Base-by-base conservation (phyloP, 306 rosid species). In the Cucurbita moschata region DNA sequence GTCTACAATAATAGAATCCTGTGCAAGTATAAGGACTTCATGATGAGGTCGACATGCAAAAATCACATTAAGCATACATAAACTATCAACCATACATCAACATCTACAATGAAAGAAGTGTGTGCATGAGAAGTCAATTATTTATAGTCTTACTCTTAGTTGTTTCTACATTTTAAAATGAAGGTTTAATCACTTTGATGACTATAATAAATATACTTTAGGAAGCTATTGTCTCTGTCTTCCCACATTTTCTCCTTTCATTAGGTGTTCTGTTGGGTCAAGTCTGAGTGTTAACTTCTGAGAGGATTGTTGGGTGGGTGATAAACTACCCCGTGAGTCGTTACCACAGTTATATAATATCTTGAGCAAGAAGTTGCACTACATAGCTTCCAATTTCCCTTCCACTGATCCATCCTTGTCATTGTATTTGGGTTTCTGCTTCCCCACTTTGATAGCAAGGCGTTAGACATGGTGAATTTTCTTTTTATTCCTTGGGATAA, bases 1-100 rank as follows among this genome's bases (percentile, higher is more conserved):
- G 64, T 82, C 79, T 70, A 71, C 73, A 53, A 76, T 15, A 13
- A 76, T 38, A 75, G 78, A 81, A 85, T 81, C 82, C 84, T 82
- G 81, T 75, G 67, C 72, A 78, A 67, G 75, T 75, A 87, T 15
- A 65, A 21, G 54, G 56, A 11, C 47, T 5, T 21, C 16, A 47
- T 51, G 40, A 47, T 39, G 70, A 42, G 49, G 53, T 35, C 57
- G 49, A 47, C 14, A n/a, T 43, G 11, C 53, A 6, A 47, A 46
- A 63, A 62, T 43, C 37, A 21, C 10, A 67, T 44, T 5, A 40
- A 44, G 72, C 40, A 67, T 21, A 67, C 26, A 18, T 39, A 1
- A 21, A n/a, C 49, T 16, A 11, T 65, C 72, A 67, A 43, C 10
- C 73, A 21, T 46, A 46, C 40, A n/a, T 40, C 70, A 63, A 40